These are phyloP conservation scores for Paulownia fortunei DNA, from an alignment of 257 asterid genomes.

Conservation along the genomic window DNA sequence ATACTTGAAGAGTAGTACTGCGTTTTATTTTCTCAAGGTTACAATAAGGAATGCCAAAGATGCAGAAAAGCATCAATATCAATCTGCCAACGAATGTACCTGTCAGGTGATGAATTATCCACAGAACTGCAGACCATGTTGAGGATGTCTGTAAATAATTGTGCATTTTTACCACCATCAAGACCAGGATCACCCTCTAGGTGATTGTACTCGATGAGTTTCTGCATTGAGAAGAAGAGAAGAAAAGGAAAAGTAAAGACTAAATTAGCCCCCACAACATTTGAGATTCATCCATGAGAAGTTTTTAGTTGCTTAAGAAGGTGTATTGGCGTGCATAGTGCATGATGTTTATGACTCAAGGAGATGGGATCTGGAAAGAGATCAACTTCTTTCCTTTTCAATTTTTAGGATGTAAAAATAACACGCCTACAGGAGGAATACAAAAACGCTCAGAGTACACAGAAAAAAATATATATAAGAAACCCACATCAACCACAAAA, in stretches of 20 bases:
- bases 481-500: conserved; percentile 20
- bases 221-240: conserved; percentile 52
- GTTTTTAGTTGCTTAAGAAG: conserved; percentile 22
- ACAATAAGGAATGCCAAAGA: conserved; percentile 29
- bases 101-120: conserved; percentile 96
- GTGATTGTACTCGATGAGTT: conserved; percentile 96
- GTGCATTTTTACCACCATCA: conserved; percentile 82
- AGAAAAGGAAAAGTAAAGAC: conserved; percentile 11
- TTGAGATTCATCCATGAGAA: conserved; percentile 11
- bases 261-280: conserved; percentile 29
- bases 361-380: conserved; percentile 10
- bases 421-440: conserved; percentile 13
- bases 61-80: conserved; percentile 26
- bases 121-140: conserved; percentile 86
- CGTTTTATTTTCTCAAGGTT: conserved; percentile 43
- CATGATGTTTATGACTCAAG: conserved; percentile 26
- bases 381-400: background rate
- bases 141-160: conserved; percentile 75
- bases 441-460: conserved; percentile 9
- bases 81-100: conserved; percentile 53
- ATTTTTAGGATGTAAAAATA: background rate
- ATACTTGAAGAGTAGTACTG: conserved; percentile 98
- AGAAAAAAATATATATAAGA: conserved; percentile 13
- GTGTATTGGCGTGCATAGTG: background rate
- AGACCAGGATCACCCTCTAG: conserved; percentile 99